Base-by-base conservation (phyloP, 352 stramenopile genomes). In the Phytopythium sindhum region DNA sequence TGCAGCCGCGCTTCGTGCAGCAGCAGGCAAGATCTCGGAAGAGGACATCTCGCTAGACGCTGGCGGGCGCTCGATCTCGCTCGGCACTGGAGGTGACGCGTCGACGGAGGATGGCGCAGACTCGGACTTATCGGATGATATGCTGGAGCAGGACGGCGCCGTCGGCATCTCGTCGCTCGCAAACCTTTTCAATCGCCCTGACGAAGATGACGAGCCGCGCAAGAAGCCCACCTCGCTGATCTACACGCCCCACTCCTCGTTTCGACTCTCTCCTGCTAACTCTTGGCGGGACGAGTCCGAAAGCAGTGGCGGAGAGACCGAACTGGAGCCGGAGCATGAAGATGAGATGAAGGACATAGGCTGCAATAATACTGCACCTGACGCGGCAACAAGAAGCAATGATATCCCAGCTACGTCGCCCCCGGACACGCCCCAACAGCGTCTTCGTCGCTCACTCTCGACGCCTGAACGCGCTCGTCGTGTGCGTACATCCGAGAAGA, bases 101-200 rank as follows among this genome's bases (percentile, higher is more conserved):
- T 53, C 55, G 21, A 60, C 45, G 21, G 57, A 60, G 2, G 69
- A 80, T 33, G 77, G 78, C 55, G 76, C 57, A 9, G 80, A 88
- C 23, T 90, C 78, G 37, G 76, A 88, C 47, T 70, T 89, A 75
- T 89, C 79, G 35, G 80, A 90, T 54, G 81, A 90, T 33, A 89
- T 89, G 78, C 63, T 86, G n/a, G 80, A 85, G 56, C 77, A 89
- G 54, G 80, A 89, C 26, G 80, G 78, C 3, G 70, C 75, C 9
- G 71, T 69, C 44, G 70, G 67, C 1, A 58, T 88, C 2, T 85
- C 80, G 8, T 77, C 75, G 11, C 78, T 91, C 29, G 82, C 82
- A n/a, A 77, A 75, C 57, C 76, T 55, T 17, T 86, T 88, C 31
- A 67, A 82, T 12, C 68, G 53, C 39, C 70, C 77, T 5, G 42